Base-by-base conservation (phyloP, 2,329 filamentous ascomycete genomes). In the Pyrenochaeta sp. region DNA sequence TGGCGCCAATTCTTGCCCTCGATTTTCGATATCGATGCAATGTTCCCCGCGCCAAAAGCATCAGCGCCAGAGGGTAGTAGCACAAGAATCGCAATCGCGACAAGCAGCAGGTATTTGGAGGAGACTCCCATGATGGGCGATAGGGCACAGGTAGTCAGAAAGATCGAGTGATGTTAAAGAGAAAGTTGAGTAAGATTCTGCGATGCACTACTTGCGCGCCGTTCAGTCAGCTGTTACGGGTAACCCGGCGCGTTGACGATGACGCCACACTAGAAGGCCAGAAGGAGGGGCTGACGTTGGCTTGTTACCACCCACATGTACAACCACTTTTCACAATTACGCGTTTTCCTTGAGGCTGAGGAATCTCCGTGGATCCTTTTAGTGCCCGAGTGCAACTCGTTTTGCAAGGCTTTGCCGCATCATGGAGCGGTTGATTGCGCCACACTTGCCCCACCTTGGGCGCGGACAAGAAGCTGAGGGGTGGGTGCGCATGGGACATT, bases 1-100 rank as follows among this genome's bases (percentile, higher is more conserved):
- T 82, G 80, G 43, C 80, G 77, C 78, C 79, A 82, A 64, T 82
- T 82, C 54, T 78, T 72, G 7, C 80, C 80, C 63, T 82, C 72
- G 18, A 75, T 67, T 37, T 72, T 74, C 1, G 71, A 73, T 43
- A 75, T 74, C 11, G 67, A 72, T 12, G 72, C 71, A 42, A 75
- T 75, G 60, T 82, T 82, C 29, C 80, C 80, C 5, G 80, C 80
- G 44, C 80, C 80, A 58, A 82, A 82, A 43, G 75, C 76, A 27
- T 71, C 63, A 47, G 72, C 72, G 42, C 70, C 72, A 17, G 65
- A 57, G 9, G 74, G 74, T 15, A 76, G 59, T 11, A 77, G 60
- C 36, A 77, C 71, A 17, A 77, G 70, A 41, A 76, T 56, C 47
- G 69, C 68, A 32, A 77, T 64, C 14, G 67, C 71, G 57, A 76